Evolutionary conservation across 192 early-diverging fungal species (phyloP), one percentile per base, ranked within the genome.

Genomic region (Geranomyces michiganensis): DNA sequence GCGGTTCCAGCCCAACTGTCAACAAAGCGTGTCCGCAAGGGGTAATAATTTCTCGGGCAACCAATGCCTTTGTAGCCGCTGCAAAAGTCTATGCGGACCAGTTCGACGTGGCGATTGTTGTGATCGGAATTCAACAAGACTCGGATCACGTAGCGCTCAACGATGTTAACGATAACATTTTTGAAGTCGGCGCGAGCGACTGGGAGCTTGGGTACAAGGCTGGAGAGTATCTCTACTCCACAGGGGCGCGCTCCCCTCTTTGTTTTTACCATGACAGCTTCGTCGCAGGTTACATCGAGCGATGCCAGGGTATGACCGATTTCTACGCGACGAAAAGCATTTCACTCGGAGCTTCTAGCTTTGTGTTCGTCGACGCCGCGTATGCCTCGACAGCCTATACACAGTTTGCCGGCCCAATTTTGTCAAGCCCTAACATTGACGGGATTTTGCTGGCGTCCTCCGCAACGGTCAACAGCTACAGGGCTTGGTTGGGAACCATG

Each of bases 191-290:
- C 26, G 51, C 51, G 51, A 53, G 26, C 15, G 51, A 53, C 17
- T 53, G 15, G 6, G 51, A 53, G 26, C 51, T 53, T 2, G 51
- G 51, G 7, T 53, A 15, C 6, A 53, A 4, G 21, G 51, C 51
- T 7, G 51, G 6, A 6, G 4, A 53, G 26, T 53, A 53, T 53
- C 26, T 53, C 6, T 53, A 53, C 36, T n/a, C 51, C 17, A 53
- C 51, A 3, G 51, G 51, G 3, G 4, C 51, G 21, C 51, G 3
- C 51, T 24, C 19, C 6, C 51, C 51, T 4, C 51, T 53, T 2
- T 53, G 51, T 26, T 53, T 53, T 15, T 53, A 53, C 51, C 51
- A 53, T 15, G 51, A 53, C 51, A 17, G 51, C 19, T 53, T 53
- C 15, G 51, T 53, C 6, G 3, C 21, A 6, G 26, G 51, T 15